A percentile compares a stretch with the other conserved stretches of the same genome.
Evolutionary conservation across 2,329 filamentous ascomycete species (phyloP).

Genomic region (Beauveria medogensis): DNA sequence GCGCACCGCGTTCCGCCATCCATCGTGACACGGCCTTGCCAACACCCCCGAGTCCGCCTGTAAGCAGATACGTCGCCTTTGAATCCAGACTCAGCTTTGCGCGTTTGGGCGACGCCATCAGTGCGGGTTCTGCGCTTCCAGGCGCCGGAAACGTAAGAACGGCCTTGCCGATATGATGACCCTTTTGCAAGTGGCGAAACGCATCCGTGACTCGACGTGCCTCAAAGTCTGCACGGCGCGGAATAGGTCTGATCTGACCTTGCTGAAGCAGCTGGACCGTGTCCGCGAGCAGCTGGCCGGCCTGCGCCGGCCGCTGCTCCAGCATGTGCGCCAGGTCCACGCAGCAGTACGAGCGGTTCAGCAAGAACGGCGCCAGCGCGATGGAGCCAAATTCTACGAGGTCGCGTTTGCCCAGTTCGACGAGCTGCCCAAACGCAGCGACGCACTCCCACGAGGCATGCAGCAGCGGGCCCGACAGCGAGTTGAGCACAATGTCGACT

Average conservation of each 20-base stretch:
- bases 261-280: neutral
- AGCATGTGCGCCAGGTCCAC: slow-evolving; percentile 22
- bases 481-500: slow-evolving; percentile 26
- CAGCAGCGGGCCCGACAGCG: slow-evolving; percentile 21
- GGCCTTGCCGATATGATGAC: slow-evolving; percentile 16
- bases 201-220: slow-evolving; percentile 13
- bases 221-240: slow-evolving; percentile 12
- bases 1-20: slow-evolving; percentile 19
- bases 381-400: slow-evolving; percentile 28
- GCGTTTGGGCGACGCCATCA: neutral
- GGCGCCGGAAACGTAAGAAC: slow-evolving; percentile 13
- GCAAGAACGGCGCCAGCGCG: slow-evolving; percentile 34
- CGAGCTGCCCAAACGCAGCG: slow-evolving; percentile 24
- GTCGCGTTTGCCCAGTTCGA: slow-evolving; percentile 30
- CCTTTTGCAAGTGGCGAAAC: slow-evolving; percentile 16
- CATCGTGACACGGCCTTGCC: slow-evolving; percentile 14
- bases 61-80: slow-evolving; percentile 15
- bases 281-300: neutral
- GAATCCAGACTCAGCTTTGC: neutral
- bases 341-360: slow-evolving; percentile 22
- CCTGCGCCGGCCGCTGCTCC: neutral
- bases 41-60: slow-evolving; percentile 17
- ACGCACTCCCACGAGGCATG: slow-evolving; percentile 27
- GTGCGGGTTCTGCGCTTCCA: neutral
- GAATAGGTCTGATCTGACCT: neutral